These are phyloP conservation scores for Aspergillus ustus DNA, from an alignment of 2,329 filamentous ascomycete genomes.

Conservation along the genomic window DNA sequence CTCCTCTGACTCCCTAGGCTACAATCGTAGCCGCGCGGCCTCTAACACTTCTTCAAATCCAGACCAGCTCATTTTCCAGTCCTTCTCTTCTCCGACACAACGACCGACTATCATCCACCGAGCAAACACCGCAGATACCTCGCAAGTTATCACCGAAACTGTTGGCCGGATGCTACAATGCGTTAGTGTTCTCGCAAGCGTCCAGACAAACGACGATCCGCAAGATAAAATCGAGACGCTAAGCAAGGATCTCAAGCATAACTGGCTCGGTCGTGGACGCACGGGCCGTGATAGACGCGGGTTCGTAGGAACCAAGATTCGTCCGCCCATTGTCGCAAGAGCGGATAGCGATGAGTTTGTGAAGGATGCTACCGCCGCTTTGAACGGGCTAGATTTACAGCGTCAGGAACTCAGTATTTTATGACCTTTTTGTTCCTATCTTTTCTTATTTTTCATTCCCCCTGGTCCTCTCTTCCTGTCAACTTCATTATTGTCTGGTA, in stretches of 20 bases:
- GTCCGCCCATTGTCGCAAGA: constrained; percentile 36
- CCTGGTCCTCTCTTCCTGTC: constrained; percentile 1
- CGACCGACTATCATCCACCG: constrained; percentile 41
- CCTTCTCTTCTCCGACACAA: constrained; percentile 45
- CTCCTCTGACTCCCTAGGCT: constrained; percentile 57
- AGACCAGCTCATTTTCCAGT: constrained; percentile 49
- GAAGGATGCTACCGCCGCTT: constrained; percentile 14
- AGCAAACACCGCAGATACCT: constrained; percentile 48
- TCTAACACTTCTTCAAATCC: constrained; percentile 73
- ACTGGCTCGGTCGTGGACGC: constrained; percentile 89
- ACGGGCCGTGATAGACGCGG: constrained; percentile 89
- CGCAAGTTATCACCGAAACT: constrained; percentile 84
- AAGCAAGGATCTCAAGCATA: constrained; percentile 87
- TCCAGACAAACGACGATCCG: constrained; percentile 72
- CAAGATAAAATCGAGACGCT: constrained; percentile 82
- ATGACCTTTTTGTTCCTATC: constrained; percentile 19
- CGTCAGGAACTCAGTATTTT: constrained; percentile 38
- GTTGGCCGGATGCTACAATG: constrained; percentile 96
- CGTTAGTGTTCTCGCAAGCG: constrained; percentile 82
- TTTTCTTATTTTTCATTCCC: constrained; percentile 14
- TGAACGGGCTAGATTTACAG: constrained; percentile 24
- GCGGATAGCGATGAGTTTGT: constrained; percentile 33
- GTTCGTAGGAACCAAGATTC: constrained; percentile 73
- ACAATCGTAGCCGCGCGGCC: constrained; percentile 75
- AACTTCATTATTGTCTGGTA: constrained; percentile 23